Conservation (phyloP, 2,329 filamentous ascomycete species). For the Pseudocercospora fuligena region DNA sequence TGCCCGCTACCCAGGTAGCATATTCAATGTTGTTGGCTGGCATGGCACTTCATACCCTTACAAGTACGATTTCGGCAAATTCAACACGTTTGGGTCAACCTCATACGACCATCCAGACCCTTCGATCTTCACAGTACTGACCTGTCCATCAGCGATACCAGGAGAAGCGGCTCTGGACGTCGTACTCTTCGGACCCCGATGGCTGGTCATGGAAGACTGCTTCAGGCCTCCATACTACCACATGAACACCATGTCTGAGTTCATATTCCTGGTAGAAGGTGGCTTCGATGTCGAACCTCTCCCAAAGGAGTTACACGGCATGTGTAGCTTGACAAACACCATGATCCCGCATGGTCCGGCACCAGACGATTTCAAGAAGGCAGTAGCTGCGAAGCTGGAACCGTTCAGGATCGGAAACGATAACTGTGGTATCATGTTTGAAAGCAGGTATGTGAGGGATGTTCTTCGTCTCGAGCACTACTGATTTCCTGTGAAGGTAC, state of each 20-base stretch:
- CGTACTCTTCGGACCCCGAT: constrained; percentile 72
- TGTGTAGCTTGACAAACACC: not conserved
- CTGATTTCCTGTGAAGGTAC: not conserved
- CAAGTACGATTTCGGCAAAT: constrained; percentile 63
- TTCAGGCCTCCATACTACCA: constrained; percentile 76
- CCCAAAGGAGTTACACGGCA: not conserved
- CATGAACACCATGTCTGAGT: constrained; percentile 69
- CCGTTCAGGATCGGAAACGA: not conserved
- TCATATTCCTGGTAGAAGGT: constrained; percentile 64
- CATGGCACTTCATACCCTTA: constrained; percentile 70
- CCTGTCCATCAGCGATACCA: constrained; percentile 60
- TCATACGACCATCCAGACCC: constrained; percentile 69
- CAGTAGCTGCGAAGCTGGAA: not conserved
- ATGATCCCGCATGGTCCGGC: not conserved
- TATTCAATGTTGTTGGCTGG: constrained; percentile 74
- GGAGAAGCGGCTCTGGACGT: constrained; percentile 68
- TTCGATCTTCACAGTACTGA: constrained; percentile 69
- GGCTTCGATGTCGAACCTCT: constrained; percentile 60
- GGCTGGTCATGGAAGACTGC: constrained; percentile 70
- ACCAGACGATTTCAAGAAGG: not conserved
- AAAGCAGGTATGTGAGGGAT: not conserved
- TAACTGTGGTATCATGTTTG: not conserved
- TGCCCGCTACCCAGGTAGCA: constrained; percentile 65
- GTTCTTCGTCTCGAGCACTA: not conserved
- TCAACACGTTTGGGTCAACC: constrained; percentile 60